Percentiles rank a stretch among this genome's conserved stretches.
Conservation (phyloP, 371 early-diverging fungal genomes). For the Syncephalastrum racemosum region DNA sequence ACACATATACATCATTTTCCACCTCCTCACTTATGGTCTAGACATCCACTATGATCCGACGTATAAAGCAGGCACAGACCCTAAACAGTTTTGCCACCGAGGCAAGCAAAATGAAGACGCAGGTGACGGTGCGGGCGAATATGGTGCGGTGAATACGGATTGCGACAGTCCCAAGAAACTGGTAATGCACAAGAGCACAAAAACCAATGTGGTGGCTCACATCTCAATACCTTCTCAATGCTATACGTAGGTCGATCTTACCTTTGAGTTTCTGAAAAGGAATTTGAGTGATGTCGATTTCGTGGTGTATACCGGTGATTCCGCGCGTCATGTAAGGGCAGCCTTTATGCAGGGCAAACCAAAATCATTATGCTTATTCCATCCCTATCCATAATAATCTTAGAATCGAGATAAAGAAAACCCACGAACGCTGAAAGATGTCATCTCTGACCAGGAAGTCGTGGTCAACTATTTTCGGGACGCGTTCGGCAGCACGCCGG, state of each 20-base stretch:
- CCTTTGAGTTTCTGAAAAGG: conserved; percentile 30
- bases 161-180: conserved; percentile 29
- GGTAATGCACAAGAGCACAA: neutral
- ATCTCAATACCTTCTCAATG: neutral
- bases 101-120: conserved; percentile 2
- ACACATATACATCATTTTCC: neutral
- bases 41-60: conserved; percentile 36
- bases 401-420: conserved; percentile 26
- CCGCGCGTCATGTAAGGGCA: conserved; percentile 22
- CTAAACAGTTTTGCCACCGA: conserved; percentile 24
- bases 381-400: neutral
- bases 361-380: neutral
- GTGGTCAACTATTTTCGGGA: conserved; percentile 23
- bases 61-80: conserved; percentile 21
- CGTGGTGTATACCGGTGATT: conserved; percentile 43
- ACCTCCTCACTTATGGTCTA: conserved; percentile 1
- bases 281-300: conserved; percentile 32
- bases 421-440: conserved; percentile 19
- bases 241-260: conserved; percentile 20
- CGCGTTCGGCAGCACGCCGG: conserved; percentile 16
- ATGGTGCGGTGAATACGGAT: conserved; percentile 14
- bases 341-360: too few species aligned
- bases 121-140: conserved; percentile 11
- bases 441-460: conserved; percentile 17
- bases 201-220: neutral